Evolutionary conservation across 371 early-diverging fungal genomes (phyloP).

Genomic region (Apophysomyces sp.): DNA sequence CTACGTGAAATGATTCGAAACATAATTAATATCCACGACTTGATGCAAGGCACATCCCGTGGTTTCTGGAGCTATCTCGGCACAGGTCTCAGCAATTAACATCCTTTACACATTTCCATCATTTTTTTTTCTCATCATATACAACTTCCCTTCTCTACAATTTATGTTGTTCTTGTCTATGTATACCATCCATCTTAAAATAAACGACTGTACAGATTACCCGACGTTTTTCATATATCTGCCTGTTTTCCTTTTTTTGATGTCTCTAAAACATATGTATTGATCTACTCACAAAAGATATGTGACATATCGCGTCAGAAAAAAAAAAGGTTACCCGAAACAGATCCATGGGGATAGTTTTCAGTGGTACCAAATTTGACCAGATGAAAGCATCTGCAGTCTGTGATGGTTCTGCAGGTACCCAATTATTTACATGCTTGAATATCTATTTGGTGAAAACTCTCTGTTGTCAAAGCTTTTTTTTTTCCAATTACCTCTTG

Average conservation of each 20-base stretch:
- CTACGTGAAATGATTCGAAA: constrained; percentile 75
- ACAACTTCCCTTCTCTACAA: neutral
- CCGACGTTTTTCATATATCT: neutral
- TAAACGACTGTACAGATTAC: constrained; percentile 11
- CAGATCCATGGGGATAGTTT: constrained; percentile 46
- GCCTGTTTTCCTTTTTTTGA: constrained; percentile 20
- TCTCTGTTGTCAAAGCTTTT: neutral
- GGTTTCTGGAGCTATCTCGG: constrained; percentile 77
- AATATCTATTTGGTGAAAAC: too few relatives aligned
- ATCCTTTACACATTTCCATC: neutral
- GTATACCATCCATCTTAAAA: constrained; percentile 10
- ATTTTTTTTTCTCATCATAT: neutral
- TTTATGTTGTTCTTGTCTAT: neutral
- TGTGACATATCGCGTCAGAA: neutral
- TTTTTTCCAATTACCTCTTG: constrained; percentile 5
- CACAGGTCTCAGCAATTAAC: constrained; percentile 4
- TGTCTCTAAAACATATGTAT: constrained; percentile 17
- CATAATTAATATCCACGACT: constrained; percentile 71
- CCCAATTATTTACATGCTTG: constrained; percentile 28
- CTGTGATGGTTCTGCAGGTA: constrained; percentile 35
- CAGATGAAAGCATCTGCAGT: constrained; percentile 10
- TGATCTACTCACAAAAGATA: constrained; percentile 11
- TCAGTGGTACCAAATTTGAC: constrained; percentile 38
- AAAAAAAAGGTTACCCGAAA: constrained; percentile 25
- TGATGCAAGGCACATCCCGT: constrained; percentile 76